These are phyloP conservation scores for Eutypa lata DNA, from an alignment of 2,329 filamentous ascomycete species.

Conservation along the genomic window DNA sequence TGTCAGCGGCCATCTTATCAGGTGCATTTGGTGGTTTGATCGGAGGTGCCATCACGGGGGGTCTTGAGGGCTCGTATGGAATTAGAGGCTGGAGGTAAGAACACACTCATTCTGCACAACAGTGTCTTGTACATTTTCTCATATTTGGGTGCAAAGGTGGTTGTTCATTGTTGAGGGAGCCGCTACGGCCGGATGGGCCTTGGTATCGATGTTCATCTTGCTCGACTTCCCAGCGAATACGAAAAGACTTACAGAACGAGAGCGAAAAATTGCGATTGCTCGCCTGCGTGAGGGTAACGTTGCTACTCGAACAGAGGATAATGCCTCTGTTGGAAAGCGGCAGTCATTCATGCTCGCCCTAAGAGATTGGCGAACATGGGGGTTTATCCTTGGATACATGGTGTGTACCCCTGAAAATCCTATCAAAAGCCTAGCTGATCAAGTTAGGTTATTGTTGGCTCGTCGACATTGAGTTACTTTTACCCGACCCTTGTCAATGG, in stretches of 20 bases:
- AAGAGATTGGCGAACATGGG: constrained; percentile 37
- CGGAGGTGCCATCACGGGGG: constrained; percentile 4
- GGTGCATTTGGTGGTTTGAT: constrained; percentile 9
- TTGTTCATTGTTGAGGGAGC: constrained; percentile 12
- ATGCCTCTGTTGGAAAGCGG: constrained; percentile 44
- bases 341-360: constrained; percentile 27
- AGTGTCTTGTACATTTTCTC: too few relatives aligned
- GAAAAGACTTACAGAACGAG: constrained; percentile 57
- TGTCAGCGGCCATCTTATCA: constrained; percentile 64
- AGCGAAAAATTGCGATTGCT: constrained; percentile 58
- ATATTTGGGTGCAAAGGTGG: constrained; percentile 5
- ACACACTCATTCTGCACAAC: too few relatives aligned
- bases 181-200: constrained; percentile 31
- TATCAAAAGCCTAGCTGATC: too few relatives aligned
- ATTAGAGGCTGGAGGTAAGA: constrained; percentile 5
- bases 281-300: constrained; percentile 60
- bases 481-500: constrained; percentile 41
- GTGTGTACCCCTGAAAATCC: constrained; percentile 3
- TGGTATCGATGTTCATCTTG: constrained; percentile 60
- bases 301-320: constrained; percentile 57
- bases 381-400: constrained; percentile 40
- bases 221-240: constrained; percentile 63
- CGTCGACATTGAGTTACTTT: constrained; percentile 49
- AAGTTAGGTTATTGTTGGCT: constrained; percentile 30
- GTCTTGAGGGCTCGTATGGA: constrained; percentile 7